phyloP scores from a whole-genome alignment of 2,329 filamentous ascomycete species.

The Colletotrichum camelliae region DNA sequence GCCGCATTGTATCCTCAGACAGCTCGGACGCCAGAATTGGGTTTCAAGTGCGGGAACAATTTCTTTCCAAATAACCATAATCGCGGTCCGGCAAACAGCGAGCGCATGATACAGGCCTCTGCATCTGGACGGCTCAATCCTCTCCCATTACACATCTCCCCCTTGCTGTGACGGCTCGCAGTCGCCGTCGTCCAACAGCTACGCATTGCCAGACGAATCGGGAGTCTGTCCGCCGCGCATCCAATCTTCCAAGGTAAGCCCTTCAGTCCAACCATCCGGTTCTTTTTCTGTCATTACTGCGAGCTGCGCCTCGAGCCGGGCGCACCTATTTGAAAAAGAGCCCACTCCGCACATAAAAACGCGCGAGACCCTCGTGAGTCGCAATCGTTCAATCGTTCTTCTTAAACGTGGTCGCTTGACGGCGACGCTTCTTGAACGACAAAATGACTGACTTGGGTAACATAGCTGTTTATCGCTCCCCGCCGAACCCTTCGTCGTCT shows the following conservation, averaged over 20 bases:
- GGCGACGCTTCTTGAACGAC: neutral
- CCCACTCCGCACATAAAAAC: neutral
- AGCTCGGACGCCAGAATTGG: slow-evolving; percentile 19
- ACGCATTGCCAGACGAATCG: slow-evolving; percentile 15
- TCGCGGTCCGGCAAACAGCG: neutral
- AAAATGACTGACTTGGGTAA: slow-evolving; percentile 39
- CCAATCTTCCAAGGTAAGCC: slow-evolving; percentile 14
- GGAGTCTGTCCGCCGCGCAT: slow-evolving; percentile 1
- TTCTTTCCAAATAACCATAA: slow-evolving; percentile 19
- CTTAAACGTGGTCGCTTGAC: neutral
- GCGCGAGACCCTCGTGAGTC: neutral
- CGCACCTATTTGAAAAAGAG: slow-evolving; percentile 8
- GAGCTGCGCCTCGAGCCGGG: neutral
- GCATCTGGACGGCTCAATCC: neutral
- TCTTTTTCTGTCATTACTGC: neutral
- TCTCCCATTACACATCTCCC: neutral
- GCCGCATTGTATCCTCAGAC: slow-evolving; percentile 21
- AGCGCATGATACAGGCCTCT: slow-evolving; percentile 1
- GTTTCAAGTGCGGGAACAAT: slow-evolving; percentile 20
- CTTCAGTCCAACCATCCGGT: neutral
- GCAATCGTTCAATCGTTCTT: neutral
- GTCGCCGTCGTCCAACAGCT: neutral
- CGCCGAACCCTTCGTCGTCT: slow-evolving; percentile 36
- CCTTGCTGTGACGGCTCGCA: slow-evolving; percentile 10
- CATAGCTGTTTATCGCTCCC: slow-evolving; percentile 41